phyloP scores from a whole-genome alignment of 163 green algal species.

The Prototheca wickerhamii region DNA sequence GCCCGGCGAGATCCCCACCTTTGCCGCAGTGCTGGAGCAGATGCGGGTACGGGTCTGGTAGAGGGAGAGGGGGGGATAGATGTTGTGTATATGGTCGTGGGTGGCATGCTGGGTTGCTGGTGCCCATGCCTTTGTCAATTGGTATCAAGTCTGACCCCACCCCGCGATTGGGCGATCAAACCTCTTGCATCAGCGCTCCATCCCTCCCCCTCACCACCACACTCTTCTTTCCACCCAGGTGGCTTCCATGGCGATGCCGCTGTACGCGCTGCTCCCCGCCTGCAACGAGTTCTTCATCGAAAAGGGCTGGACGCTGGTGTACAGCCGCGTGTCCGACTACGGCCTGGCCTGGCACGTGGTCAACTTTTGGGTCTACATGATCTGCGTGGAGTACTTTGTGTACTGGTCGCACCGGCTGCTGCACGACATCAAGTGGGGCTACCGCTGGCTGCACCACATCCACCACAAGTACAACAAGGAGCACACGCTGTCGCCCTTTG shows the following conservation, averaged over 20 bases:
- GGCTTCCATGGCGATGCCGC: slow-evolving; percentile 61
- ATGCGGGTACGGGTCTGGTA: slow-evolving; percentile 37
- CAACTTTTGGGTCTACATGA: slow-evolving; percentile 84
- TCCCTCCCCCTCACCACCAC: not conserved
- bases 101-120: too few relatives aligned
- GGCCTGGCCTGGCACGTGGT: slow-evolving; percentile 55
- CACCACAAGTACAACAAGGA: slow-evolving; percentile 98
- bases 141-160: too few relatives aligned
- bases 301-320: slow-evolving; percentile 72
- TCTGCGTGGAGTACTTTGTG: slow-evolving; percentile 83
- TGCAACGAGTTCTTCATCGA: slow-evolving; percentile 69
- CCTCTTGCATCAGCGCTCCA: not conserved
- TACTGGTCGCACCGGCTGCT: slow-evolving; percentile 91
- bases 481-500: slow-evolving; percentile 51
- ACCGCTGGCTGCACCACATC: slow-evolving; percentile 71
- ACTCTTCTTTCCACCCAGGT: slow-evolving; percentile 46
- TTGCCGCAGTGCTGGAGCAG: slow-evolving; percentile 56
- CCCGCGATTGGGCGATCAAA: too few relatives aligned
- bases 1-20: slow-evolving; percentile 41
- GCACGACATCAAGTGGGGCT: slow-evolving; percentile 69
- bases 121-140: too few relatives aligned
- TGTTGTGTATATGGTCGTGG: too few relatives aligned
- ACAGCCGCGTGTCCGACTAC: slow-evolving; percentile 61
- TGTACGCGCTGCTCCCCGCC: slow-evolving; percentile 77
- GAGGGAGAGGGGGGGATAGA: too few relatives aligned